Evolutionary conservation across 208 protist species (phyloP).

Genomic region (Acanthamoeba royreba): DNA sequence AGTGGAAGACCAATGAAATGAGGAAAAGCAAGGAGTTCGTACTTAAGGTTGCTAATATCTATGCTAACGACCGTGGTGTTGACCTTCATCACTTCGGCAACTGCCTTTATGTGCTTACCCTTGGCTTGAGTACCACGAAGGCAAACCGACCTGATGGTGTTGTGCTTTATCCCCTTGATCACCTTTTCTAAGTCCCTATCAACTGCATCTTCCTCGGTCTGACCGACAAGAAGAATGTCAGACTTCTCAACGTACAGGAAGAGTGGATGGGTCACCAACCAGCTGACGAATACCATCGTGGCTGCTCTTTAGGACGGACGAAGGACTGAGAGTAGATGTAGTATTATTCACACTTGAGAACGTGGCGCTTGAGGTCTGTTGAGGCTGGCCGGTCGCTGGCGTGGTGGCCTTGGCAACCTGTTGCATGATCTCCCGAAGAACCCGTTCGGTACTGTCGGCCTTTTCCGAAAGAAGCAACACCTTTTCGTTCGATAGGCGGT

Average conservation of each 20-base stretch:
- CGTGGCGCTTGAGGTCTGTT: no score
- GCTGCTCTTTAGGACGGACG: no score
- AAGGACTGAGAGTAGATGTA: background rate
- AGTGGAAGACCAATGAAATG: no score
- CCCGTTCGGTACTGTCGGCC: background rate
- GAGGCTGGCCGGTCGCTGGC: background rate
- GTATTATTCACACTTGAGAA: no score
- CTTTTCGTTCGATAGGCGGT: slow-evolving; percentile 40
- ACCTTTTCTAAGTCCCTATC: slow-evolving; percentile 4
- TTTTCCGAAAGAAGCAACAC: slow-evolving; percentile 19
- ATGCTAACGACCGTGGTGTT: slow-evolving; percentile 22
- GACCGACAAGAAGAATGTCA: background rate
- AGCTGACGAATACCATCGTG: no score
- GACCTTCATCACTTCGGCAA: background rate
- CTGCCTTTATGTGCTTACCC: background rate
- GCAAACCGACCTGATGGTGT: background rate
- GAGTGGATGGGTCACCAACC: no score
- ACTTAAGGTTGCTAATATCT: background rate
- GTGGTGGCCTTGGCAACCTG: background rate
- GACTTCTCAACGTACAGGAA: background rate
- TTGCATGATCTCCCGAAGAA: background rate
- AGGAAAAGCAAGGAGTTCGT: background rate
- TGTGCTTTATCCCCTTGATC: slow-evolving; percentile 30
- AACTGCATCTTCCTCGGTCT: background rate
- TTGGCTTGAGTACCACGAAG: background rate